phyloP scores from a whole-genome alignment of 192 early-diverging fungal genomes.

The Piromyces finnis region DNA sequence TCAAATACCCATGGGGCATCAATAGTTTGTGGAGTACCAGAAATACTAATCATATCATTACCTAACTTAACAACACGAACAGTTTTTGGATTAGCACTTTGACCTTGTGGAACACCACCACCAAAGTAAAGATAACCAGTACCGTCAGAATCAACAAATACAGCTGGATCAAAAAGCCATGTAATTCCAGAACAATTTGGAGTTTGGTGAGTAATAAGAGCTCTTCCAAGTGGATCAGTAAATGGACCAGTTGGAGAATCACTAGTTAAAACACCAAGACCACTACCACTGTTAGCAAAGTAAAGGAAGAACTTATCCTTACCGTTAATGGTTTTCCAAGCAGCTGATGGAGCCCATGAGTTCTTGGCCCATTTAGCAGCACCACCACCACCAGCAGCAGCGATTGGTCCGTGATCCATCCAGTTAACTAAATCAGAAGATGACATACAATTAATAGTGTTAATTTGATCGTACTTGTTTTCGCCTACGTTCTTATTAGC shows the following conservation, averaged over 20 bases:
- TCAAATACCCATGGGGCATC: too few species aligned
- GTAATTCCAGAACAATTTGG: not conserved
- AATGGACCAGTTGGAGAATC: too few species aligned
- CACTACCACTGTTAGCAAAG: too few species aligned
- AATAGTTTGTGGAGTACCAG: too few species aligned
- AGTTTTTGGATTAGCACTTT: too few species aligned
- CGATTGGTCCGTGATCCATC: not conserved
- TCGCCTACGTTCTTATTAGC: not conserved
- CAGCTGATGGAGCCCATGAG: not conserved
- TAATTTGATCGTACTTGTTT: not conserved
- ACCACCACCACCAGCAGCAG: not conserved
- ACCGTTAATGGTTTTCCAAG: not conserved
- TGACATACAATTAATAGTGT: not conserved
- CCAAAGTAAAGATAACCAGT: too few species aligned
- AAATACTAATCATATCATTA: too few species aligned
- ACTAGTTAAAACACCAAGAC: too few species aligned
- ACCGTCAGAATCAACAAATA: too few species aligned
- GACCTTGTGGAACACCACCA: too few species aligned
- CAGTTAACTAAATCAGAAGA: not conserved
- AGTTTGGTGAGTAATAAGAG: not conserved
- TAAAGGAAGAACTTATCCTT: not conserved
- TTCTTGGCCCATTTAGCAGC: not conserved
- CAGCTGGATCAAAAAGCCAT: not conserved
- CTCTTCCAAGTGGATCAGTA: not conserved
- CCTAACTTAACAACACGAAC: too few species aligned